Evolutionary conservation across 768 basidiomycete species (phyloP), one percentile per base, ranked within the genome.

Genomic region (Pholiota molesta): DNA sequence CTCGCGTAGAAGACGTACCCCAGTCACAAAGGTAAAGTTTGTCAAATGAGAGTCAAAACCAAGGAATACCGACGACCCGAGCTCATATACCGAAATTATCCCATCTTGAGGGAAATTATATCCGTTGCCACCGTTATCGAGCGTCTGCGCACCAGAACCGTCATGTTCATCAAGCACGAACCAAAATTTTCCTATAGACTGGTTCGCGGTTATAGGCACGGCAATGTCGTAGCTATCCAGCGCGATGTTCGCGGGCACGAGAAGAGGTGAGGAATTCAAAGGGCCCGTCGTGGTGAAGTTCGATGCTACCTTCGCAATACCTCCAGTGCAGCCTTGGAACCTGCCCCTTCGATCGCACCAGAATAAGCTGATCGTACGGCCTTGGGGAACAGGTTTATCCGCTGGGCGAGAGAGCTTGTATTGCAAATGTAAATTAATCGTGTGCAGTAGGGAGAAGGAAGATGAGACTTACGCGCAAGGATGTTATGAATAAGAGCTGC

Each of bases 401-500:
- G 23, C 47, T 14, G 23, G 10, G 13, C 47, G 47, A 11, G 47
- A 49, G 10, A 49, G 4, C 47, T 49, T 23, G 26, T 13, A 49
- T 19, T 2, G 35, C 35, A 13, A 11, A 11, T 37, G 13, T 13
- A 26, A 2, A 26, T 26, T 4, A 26, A 2, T 26, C 4, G 26
- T 4, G 4, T 4, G 26, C 2, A 26, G 26, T 26, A 26, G 26
- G 26, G 26, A 42, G 16, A 42, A 42, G 6, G 40, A 17, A 42
- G 19, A 21, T 52, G 62, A 26, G 2, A 61, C 73, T 52, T 68
- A 77, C 78, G n/a, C 75, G 69, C 29, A 77, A 63, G 3, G 71
- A 66, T 4, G 71, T 65, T 40, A 73, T 74, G 71, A 77, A 74
- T 23, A 75, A 59, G 8, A 78, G 67, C 11, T 62, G 49, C n/a